Evolutionary conservation across 345 rosid genomes (phyloP).

Genomic region (Eutrema yunnanense): DNA sequence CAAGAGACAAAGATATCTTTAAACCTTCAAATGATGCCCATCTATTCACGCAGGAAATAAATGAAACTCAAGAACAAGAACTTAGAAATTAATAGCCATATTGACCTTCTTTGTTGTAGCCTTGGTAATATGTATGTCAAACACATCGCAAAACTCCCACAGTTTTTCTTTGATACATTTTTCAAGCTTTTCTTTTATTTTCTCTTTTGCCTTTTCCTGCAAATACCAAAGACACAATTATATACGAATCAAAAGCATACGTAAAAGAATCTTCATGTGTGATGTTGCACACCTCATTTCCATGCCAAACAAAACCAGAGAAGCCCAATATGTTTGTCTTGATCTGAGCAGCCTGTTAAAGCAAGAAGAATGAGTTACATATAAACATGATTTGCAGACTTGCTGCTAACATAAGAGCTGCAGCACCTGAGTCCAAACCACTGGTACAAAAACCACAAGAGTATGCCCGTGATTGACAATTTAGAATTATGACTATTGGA

Average conservation of each 20-base stretch:
- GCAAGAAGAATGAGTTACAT: constrained; percentile 23
- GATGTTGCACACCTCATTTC: constrained; percentile 61
- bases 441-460: background rate
- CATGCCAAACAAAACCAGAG: constrained; percentile 96
- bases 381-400: constrained; percentile 1
- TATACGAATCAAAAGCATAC: background rate
- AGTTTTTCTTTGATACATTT: constrained; percentile 83
- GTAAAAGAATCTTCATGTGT: background rate
- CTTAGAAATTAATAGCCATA: background rate
- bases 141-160: constrained; percentile 71
- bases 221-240: constrained; percentile 19
- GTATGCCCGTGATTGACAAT: background rate
- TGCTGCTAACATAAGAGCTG: constrained; percentile 10
- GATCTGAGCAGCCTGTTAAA: constrained; percentile 74
- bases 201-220: constrained; percentile 78
- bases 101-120: constrained; percentile 70
- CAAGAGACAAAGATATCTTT: background rate
- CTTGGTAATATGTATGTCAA: constrained; percentile 64
- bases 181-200: constrained; percentile 80
- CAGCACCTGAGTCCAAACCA: background rate
- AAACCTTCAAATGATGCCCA: background rate
- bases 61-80: background rate
- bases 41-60: background rate
- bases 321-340: constrained; percentile 77
- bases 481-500: background rate